Evolutionary conservation across 116 monocot species (phyloP).

Genomic region (Papilionanthe hybrid): DNA sequence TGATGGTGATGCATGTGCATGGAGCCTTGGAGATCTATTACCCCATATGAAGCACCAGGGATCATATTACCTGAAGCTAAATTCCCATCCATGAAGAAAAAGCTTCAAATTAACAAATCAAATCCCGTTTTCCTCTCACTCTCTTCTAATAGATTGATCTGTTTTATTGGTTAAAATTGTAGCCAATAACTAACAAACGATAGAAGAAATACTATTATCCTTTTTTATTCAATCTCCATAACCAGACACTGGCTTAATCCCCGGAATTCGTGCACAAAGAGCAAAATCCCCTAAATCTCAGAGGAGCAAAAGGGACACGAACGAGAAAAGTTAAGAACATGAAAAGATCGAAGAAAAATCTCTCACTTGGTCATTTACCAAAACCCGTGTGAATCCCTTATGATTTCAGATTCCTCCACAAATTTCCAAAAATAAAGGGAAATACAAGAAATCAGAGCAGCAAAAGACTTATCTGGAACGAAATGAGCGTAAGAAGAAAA

Average conservation of each 20-base stretch:
- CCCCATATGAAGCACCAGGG: conserved; percentile 16
- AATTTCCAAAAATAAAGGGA: not conserved
- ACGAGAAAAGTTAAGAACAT: not conserved
- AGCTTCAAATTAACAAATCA: not conserved
- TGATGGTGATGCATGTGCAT: conserved; percentile 32
- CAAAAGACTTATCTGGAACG: not conserved
- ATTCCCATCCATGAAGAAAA: conserved; percentile 28
- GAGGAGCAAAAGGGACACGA: not conserved
- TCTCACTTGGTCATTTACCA: not conserved
- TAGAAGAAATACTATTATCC: not conserved
- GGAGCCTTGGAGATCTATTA: conserved; percentile 33
- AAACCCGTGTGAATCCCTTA: not conserved
- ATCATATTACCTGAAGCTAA: conserved; percentile 23
- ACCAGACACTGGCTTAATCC: not conserved
- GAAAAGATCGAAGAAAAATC: not conserved
- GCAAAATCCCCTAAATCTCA: conserved; percentile 1
- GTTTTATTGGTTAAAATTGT: not conserved
- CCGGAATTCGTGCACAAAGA: not conserved
- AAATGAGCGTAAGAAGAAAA: not conserved
- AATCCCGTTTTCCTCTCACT: not conserved
- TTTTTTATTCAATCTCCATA: not conserved
- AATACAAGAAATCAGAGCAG: not conserved
- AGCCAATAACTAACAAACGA: not conserved
- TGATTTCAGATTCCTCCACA: not conserved
- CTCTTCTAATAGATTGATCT: not conserved